phyloP scores from a whole-genome alignment of 192 early-diverging fungal species.

The Coemansia reversa region DNA sequence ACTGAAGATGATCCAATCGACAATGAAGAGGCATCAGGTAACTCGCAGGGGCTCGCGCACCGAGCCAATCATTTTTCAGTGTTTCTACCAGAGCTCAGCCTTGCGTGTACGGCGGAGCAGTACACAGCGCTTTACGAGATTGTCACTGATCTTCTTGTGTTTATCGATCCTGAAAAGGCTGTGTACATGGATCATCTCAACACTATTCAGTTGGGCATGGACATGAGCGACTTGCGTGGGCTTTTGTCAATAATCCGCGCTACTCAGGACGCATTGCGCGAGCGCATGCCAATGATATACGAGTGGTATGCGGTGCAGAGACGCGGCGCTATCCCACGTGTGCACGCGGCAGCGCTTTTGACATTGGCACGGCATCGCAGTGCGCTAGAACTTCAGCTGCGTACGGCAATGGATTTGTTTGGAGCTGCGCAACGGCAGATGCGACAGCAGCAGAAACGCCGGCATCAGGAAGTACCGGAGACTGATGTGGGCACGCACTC shows the following conservation, averaged over 20 bases:
- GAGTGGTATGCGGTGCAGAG: slow-evolving; percentile 53
- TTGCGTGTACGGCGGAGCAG: slow-evolving; percentile 75
- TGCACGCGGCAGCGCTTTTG: slow-evolving; percentile 32
- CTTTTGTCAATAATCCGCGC: slow-evolving; percentile 42
- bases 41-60: slow-evolving; percentile 53
- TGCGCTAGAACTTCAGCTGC: slow-evolving; percentile 51
- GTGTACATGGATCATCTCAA: slow-evolving; percentile 68
- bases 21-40: slow-evolving; percentile 18
- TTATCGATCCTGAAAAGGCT: slow-evolving; percentile 76
- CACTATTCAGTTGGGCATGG: slow-evolving; percentile 77
- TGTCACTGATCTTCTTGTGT: slow-evolving; percentile 76
- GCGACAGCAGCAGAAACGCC: slow-evolving; percentile 22
- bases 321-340: slow-evolving; percentile 26
- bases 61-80: slow-evolving; percentile 66
- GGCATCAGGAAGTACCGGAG: neutral
- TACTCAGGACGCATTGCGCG: slow-evolving; percentile 48
- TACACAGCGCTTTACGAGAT: slow-evolving; percentile 72
- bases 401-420: slow-evolving; percentile 53
- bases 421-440: slow-evolving; percentile 50
- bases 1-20: slow-evolving; percentile 17
- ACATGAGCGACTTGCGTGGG: slow-evolving; percentile 68
- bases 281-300: slow-evolving; percentile 46
- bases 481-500: neutral
- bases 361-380: slow-evolving; percentile 47
- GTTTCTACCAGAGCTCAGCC: slow-evolving; percentile 70